A percentile compares a stretch with the other conserved stretches of the same genome.
Conservation (phyloP, 2,329 filamentous ascomycete genomes). For the Calycina herbarum region DNA sequence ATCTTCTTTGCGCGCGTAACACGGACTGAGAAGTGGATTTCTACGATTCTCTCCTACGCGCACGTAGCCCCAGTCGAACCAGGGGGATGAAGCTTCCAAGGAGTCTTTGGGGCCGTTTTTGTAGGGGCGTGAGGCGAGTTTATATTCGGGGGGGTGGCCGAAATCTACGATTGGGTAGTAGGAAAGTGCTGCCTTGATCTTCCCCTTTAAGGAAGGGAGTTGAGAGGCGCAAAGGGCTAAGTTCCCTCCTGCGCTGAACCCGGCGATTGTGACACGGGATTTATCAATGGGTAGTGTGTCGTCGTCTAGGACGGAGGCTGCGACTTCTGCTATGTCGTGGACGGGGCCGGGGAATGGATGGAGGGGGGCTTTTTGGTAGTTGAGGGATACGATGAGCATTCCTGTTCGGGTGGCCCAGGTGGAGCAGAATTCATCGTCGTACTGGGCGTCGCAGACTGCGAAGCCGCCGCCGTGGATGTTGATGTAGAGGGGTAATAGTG, state of each 20-base stretch:
- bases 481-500: slow-evolving; percentile 45
- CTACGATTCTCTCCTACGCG: slow-evolving; percentile 22
- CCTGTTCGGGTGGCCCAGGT: slow-evolving; percentile 43
- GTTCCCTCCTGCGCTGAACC: slow-evolving; percentile 54
- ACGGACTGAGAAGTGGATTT: slow-evolving; percentile 26
- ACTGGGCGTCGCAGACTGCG: slow-evolving; percentile 43
- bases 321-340: slow-evolving; percentile 48
- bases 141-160: slow-evolving; percentile 31
- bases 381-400: slow-evolving; percentile 48
- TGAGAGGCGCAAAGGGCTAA: slow-evolving; percentile 45
- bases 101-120: slow-evolving; percentile 9
- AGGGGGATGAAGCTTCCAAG: slow-evolving; percentile 6
- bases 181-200: slow-evolving; percentile 41
- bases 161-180: slow-evolving; percentile 48
- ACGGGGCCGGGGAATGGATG: slow-evolving; percentile 46
- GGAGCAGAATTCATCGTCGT: slow-evolving; percentile 50
- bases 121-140: slow-evolving; percentile 33
- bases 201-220: slow-evolving; percentile 36
- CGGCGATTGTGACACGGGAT: slow-evolving; percentile 43
- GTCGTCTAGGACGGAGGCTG: slow-evolving; percentile 45
- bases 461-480: slow-evolving; percentile 55
- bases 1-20: slow-evolving; percentile 24
- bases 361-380: slow-evolving; percentile 50
- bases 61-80: slow-evolving; percentile 28
- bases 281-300: slow-evolving; percentile 47